Conservation (phyloP, 2,329 filamentous ascomycete species). For the Cucurbitaria berberidis region DNA sequence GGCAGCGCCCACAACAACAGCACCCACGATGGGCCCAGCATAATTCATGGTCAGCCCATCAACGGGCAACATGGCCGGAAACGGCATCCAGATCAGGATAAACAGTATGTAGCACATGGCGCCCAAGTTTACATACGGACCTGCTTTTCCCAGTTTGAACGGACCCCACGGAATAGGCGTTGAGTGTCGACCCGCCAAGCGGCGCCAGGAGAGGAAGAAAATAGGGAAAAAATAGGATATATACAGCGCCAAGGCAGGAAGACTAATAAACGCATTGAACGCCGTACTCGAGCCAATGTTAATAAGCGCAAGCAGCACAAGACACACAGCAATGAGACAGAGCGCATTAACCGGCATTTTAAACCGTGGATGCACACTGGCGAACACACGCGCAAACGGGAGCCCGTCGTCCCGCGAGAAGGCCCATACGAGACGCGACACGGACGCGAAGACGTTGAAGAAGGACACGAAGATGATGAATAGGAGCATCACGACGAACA, state of each 20-base stretch:
- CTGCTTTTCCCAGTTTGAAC: slow-evolving; percentile 27
- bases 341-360: slow-evolving; percentile 28
- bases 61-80: slow-evolving; percentile 30
- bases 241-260: slow-evolving; percentile 37
- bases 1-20: slow-evolving; percentile 26
- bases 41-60: slow-evolving; percentile 33
- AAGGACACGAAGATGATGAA: slow-evolving; percentile 45
- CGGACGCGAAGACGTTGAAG: slow-evolving; percentile 54
- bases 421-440: slow-evolving; percentile 57
- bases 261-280: slow-evolving; percentile 41
- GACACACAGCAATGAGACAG: slow-evolving; percentile 20
- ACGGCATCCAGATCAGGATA: slow-evolving; percentile 34
- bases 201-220: slow-evolving; percentile 28
- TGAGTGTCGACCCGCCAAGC: slow-evolving; percentile 11
- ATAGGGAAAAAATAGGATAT: slow-evolving; percentile 40
- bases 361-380: slow-evolving; percentile 29
- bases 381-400: slow-evolving; percentile 40
- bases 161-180: slow-evolving; percentile 26
- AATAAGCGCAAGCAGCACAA: slow-evolving; percentile 42
- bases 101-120: slow-evolving; percentile 33
- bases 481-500: slow-evolving; percentile 42
- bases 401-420: slow-evolving; percentile 57
- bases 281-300: slow-evolving; percentile 35
- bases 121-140: slow-evolving; percentile 27
- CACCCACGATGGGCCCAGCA: slow-evolving; percentile 32